Evolutionary conservation across 345 rosid species (phyloP).

Genomic region (Mallotus nudiflorus): DNA sequence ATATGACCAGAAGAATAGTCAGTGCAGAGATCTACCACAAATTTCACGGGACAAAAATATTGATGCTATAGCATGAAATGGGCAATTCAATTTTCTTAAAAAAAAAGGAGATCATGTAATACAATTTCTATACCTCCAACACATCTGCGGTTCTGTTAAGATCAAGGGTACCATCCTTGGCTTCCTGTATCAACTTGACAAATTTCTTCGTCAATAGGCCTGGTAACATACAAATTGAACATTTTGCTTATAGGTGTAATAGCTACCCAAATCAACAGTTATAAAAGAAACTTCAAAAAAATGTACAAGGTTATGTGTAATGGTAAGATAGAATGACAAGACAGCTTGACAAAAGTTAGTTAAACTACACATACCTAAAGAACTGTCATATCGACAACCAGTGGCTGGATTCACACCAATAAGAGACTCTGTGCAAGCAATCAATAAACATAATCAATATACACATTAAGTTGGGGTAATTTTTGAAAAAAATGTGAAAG

Average conservation of each 20-base stretch:
- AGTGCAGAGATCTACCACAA: not conserved
- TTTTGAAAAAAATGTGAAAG: slow-evolving; percentile 3
- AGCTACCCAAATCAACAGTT: not conserved
- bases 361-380: slow-evolving; percentile 46
- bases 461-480: not conserved
- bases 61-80: not conserved
- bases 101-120: not conserved
- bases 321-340: slow-evolving; percentile 6
- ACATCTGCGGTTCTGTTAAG: slow-evolving; percentile 63
- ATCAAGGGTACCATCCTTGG: slow-evolving; percentile 79
- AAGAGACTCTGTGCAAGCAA: slow-evolving; percentile 39
- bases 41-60: not conserved
- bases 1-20: not conserved
- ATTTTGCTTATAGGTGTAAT: not conserved
- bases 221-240: slow-evolving; percentile 22
- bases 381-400: slow-evolving; percentile 69
- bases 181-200: slow-evolving; percentile 60
- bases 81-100: not conserved
- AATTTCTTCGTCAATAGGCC: slow-evolving; percentile 73
- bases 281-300: not conserved
- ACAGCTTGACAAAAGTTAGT: not conserved
- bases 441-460: slow-evolving; percentile 9
- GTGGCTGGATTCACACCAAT: slow-evolving; percentile 37
- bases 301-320: not conserved
- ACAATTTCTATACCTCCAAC: slow-evolving; percentile 55